phyloP scores from a whole-genome alignment of 192 early-diverging fungal genomes.

The Umbelopsis vinacea region DNA sequence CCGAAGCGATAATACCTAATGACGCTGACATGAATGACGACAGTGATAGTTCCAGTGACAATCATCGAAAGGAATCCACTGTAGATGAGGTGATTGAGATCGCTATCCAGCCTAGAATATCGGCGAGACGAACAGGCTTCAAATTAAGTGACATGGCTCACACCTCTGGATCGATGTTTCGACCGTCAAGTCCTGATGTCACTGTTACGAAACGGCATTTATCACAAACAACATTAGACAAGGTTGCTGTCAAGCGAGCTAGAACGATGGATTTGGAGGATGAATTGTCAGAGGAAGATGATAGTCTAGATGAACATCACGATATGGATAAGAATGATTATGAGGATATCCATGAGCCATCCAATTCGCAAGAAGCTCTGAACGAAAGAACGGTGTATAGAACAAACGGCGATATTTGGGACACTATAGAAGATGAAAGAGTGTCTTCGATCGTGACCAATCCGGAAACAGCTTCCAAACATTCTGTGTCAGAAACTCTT shows the following conservation, averaged over 20 bases:
- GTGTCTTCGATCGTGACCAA: too few relatives aligned
- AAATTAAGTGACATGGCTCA: constrained; percentile 10
- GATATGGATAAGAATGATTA: constrained; percentile 26
- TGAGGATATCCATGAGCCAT: not conserved
- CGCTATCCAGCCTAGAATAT: not conserved
- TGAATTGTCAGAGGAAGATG: not conserved
- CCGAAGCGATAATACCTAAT: not conserved
- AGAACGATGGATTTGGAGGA: constrained; percentile 23
- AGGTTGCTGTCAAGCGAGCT: not conserved
- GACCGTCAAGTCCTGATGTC: not conserved
- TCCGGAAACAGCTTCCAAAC: too few relatives aligned
- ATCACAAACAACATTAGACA: not conserved
- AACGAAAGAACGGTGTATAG: not conserved
- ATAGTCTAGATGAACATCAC: not conserved
- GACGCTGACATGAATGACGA: not conserved
- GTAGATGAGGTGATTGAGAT: not conserved
- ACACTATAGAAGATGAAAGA: too few relatives aligned
- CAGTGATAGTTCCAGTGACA: not conserved
- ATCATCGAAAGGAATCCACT: not conserved
- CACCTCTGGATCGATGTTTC: not conserved
- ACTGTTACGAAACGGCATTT: not conserved
- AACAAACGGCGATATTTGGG: too few relatives aligned
- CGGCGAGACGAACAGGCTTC: not conserved
- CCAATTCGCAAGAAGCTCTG: not conserved
- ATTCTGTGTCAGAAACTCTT: too few relatives aligned